A percentile compares a stretch with the other conserved stretches of the same genome.
Conservation (phyloP, 257 asterid genomes). For the Fraxinus excelsior region DNA sequence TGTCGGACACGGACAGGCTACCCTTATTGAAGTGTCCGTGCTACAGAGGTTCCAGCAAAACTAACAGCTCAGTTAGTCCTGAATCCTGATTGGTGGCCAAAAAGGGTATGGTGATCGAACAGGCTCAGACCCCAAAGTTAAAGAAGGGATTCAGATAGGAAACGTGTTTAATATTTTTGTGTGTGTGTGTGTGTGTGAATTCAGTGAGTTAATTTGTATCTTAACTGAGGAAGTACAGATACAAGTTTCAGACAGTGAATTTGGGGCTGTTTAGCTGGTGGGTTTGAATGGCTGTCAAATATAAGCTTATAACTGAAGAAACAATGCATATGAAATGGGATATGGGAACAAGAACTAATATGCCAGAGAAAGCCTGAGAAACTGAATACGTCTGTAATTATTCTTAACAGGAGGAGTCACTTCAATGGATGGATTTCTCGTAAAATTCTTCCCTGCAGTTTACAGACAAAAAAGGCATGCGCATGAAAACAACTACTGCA, state of each 20-base stretch:
- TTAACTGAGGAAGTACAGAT: too few relatives aligned
- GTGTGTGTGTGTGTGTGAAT: too few relatives aligned
- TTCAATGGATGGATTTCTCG: conserved; percentile 82
- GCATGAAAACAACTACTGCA: conserved; percentile 82
- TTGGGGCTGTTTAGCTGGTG: too few relatives aligned
- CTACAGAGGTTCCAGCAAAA: neutral
- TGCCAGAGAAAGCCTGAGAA: neutral
- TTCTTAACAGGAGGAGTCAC: conserved; percentile 72
- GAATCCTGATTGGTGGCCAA: too few relatives aligned
- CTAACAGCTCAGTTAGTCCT: neutral
- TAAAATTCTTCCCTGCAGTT: conserved; percentile 64
- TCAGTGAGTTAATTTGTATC: too few relatives aligned
- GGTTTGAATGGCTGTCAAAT: neutral
- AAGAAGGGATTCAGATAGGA: too few relatives aligned
- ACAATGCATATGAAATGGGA: neutral
- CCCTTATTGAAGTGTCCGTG: too few relatives aligned
- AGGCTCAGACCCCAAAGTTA: too few relatives aligned
- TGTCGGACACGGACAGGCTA: too few relatives aligned
- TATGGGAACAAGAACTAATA: neutral
- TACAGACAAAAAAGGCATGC: conserved; percentile 53
- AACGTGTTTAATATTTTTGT: too few relatives aligned
- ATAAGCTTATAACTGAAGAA: neutral
- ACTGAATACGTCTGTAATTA: neutral
- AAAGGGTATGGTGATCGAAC: too few relatives aligned
- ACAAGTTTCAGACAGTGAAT: too few relatives aligned